Evolutionary conservation across 2,329 filamentous ascomycete genomes (phyloP).

Genomic region (Beauveria pseudobassiana): DNA sequence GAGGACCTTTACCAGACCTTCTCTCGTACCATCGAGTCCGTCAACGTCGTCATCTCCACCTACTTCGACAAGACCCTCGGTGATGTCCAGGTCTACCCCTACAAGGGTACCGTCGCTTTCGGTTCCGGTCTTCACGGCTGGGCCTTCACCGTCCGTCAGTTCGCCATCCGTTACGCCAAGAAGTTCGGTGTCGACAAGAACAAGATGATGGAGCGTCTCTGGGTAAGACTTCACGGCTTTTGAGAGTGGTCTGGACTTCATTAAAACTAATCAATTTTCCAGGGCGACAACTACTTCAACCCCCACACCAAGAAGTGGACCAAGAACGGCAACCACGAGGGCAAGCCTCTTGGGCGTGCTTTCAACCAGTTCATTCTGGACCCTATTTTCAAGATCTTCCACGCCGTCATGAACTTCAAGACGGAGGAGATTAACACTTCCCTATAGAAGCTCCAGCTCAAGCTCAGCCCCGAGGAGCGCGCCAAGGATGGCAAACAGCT

Average conservation of each 20-base stretch:
- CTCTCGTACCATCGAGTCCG: constrained; percentile 98
- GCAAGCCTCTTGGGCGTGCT: constrained; percentile 88
- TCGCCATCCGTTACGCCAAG: constrained; percentile 93
- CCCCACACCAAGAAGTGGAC: constrained; percentile 99
- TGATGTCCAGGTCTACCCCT: constrained; percentile 97
- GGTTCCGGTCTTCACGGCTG: constrained; percentile 99
- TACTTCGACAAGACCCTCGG: constrained; percentile 96
- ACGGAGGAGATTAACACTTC: constrained; percentile 81
- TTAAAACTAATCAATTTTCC: neutral
- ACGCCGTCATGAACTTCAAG: constrained; percentile 96
- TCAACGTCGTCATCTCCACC: constrained; percentile 99
- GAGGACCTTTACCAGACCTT: constrained; percentile 99
- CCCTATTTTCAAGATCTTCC: constrained; percentile 99
- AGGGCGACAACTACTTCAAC: constrained; percentile 99
- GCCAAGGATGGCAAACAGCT: constrained; percentile 96
- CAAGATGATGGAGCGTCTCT: constrained; percentile 99
- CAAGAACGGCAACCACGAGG: constrained; percentile 74
- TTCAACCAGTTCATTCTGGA: constrained; percentile 99
- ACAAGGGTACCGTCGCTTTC: constrained; percentile 97
- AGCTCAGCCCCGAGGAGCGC: constrained; percentile 78
- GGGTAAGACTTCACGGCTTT: constrained; percentile 54
- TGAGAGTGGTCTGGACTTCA: neutral
- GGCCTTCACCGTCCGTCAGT: constrained; percentile 99
- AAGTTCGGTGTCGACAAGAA: constrained; percentile 99
- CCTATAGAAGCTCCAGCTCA: constrained; percentile 89